Percentiles rank a stretch among this genome's conserved stretches.
Conservation (phyloP, 1,284 basidiomycete genomes). For the Cyathus olla region DNA sequence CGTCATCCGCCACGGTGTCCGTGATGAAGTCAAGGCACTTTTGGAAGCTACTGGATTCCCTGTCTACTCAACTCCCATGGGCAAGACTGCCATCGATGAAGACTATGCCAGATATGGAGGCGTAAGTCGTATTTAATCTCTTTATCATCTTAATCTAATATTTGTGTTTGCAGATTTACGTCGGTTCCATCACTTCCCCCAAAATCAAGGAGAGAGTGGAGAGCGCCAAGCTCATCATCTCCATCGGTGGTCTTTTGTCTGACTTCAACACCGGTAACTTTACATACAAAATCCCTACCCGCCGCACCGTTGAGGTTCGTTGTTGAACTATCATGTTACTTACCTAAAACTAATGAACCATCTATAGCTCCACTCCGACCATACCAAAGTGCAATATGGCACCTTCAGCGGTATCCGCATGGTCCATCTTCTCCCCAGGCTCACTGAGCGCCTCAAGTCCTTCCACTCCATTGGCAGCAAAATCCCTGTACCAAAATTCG, state of each 20-base stretch:
- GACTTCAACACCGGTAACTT: conserved; percentile 96
- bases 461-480: conserved; percentile 50
- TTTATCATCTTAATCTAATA: too few relatives aligned
- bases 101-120: conserved; percentile 89
- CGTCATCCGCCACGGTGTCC: conserved; percentile 83
- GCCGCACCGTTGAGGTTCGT: conserved; percentile 71
- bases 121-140: conserved; percentile 54
- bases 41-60: conserved; percentile 80
- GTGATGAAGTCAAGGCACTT: conserved; percentile 77
- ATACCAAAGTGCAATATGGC: conserved; percentile 77
- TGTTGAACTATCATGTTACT: too few relatives aligned
- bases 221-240: conserved; percentile 85
- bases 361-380: conserved; percentile 83
- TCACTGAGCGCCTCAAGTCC: conserved; percentile 65
- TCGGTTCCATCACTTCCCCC: conserved; percentile 83
- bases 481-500: conserved; percentile 62
- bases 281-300: conserved; percentile 76
- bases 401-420: conserved; percentile 75
- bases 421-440: conserved; percentile 78
- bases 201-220: conserved; percentile 85
- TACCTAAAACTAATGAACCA: too few relatives aligned
- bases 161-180: conserved; percentile 69
- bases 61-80: conserved; percentile 90
- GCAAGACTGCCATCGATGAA: conserved; percentile 87
- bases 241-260: conserved; percentile 83